Evolutionary conservation across 306 rosid species (phyloP).

Genomic region (Vachellia pachyceras): DNA sequence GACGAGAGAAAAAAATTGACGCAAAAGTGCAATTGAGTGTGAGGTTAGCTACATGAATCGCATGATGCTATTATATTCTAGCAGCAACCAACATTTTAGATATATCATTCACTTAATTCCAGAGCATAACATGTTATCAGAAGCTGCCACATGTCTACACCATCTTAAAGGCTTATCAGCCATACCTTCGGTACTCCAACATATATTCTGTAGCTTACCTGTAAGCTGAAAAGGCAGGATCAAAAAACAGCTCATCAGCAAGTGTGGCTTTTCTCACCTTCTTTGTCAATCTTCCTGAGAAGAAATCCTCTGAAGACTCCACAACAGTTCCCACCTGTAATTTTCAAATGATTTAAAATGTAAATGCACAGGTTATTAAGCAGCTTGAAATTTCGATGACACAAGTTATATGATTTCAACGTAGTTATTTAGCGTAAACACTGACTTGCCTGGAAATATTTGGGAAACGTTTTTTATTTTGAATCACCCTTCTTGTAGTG

Average conservation of each 20-base stretch:
- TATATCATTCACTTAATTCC: not conserved
- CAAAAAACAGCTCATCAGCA: slow-evolving; percentile 73
- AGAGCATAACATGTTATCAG: not conserved
- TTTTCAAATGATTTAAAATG: slow-evolving; percentile 15
- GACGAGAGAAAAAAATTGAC: not conserved
- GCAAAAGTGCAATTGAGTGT: no score
- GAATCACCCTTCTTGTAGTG: slow-evolving; percentile 85
- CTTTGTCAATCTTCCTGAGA: slow-evolving; percentile 74
- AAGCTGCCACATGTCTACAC: not conserved
- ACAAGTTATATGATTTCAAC: not conserved
- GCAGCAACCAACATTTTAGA: not conserved
- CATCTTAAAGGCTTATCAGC: not conserved
- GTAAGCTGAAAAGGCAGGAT: slow-evolving; percentile 51
- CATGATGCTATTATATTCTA: not conserved
- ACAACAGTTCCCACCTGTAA: slow-evolving; percentile 81
- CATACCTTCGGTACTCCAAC: slow-evolving; percentile 6
- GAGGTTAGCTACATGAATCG: not conserved
- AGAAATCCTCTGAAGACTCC: slow-evolving; percentile 73
- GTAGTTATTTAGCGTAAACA: not conserved
- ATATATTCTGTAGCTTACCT: slow-evolving; percentile 44
- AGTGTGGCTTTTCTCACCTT: slow-evolving; percentile 77
- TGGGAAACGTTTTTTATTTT: slow-evolving; percentile 59
- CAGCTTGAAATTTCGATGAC: slow-evolving; percentile 16
- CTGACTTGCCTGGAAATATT: slow-evolving; percentile 82
- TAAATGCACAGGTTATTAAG: not conserved